These are phyloP conservation scores for Xylariaceae sp. DNA, from an alignment of 2,329 filamentous ascomycete species.

Conservation along the genomic window DNA sequence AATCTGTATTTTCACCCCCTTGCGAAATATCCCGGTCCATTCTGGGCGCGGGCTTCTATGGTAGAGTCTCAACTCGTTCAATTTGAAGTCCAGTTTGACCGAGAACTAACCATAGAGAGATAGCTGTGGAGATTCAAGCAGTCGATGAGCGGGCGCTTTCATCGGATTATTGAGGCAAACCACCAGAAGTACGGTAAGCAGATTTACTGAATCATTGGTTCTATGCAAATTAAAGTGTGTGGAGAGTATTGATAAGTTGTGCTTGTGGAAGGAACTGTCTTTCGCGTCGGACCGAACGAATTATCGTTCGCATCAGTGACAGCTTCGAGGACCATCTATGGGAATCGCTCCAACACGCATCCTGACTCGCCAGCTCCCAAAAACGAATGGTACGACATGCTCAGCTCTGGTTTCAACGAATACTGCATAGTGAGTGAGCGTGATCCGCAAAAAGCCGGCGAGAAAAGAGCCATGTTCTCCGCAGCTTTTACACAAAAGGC, in stretches of 20 bases:
- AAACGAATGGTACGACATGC: not conserved
- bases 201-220: no score
- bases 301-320: not conserved
- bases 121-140: not conserved
- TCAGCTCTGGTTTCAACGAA: not conserved
- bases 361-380: not conserved
- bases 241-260: not conserved
- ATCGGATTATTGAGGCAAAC: not conserved
- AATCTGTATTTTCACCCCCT: slow-evolving; percentile 1
- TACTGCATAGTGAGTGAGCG: not conserved
- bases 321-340: not conserved
- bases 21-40: not conserved
- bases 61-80: no score
- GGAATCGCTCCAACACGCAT: no score
- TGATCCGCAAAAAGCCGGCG: not conserved
- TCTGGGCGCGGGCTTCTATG: not conserved
- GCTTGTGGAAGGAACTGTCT: not conserved
- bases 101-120: no score
- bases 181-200: not conserved
- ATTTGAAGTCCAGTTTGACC: no score
- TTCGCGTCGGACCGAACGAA: not conserved
- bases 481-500: slow-evolving; percentile 3
- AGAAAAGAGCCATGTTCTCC: not conserved
- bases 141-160: not conserved
- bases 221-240: no score